Evolutionary conservation across 2,329 filamentous ascomycete genomes (phyloP).

Genomic region (Magnaporthiopsis rhizophila): DNA sequence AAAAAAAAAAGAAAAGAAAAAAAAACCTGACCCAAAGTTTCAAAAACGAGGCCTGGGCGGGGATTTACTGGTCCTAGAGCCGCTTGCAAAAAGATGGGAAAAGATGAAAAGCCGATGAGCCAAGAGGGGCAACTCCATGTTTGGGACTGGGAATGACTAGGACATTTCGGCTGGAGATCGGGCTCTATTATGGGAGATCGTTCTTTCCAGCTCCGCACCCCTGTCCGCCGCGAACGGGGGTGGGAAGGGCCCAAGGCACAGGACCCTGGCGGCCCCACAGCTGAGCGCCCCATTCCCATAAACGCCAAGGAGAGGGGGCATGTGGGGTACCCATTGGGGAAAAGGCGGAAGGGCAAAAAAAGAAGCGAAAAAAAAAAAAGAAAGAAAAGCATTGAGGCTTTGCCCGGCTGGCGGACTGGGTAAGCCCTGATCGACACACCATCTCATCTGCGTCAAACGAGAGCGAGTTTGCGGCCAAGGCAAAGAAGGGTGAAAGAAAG

Average conservation of each 20-base stretch:
- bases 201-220: background rate
- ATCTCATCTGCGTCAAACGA: background rate
- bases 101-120: background rate
- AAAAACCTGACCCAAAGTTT: background rate
- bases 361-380: background rate
- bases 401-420: background rate
- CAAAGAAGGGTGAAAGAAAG: background rate
- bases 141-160: background rate
- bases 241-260: slow-evolving; percentile 3
- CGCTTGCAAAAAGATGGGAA: background rate
- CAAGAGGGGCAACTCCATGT: background rate
- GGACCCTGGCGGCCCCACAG: background rate
- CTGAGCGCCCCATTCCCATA: background rate
- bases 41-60: background rate
- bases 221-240: background rate
- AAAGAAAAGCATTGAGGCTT: background rate
- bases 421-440: background rate
- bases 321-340: background rate
- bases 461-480: background rate
- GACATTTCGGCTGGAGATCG: background rate
- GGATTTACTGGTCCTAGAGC: too few relatives aligned
- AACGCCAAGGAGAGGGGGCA: background rate
- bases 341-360: too few relatives aligned
- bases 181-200: background rate
- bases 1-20: background rate